Percentiles rank a stretch among this genome's conserved stretches.
These are phyloP conservation scores for Aspergillus proliferans DNA, from an alignment of 2,329 filamentous ascomycete species.

Conservation along the genomic window DNA sequence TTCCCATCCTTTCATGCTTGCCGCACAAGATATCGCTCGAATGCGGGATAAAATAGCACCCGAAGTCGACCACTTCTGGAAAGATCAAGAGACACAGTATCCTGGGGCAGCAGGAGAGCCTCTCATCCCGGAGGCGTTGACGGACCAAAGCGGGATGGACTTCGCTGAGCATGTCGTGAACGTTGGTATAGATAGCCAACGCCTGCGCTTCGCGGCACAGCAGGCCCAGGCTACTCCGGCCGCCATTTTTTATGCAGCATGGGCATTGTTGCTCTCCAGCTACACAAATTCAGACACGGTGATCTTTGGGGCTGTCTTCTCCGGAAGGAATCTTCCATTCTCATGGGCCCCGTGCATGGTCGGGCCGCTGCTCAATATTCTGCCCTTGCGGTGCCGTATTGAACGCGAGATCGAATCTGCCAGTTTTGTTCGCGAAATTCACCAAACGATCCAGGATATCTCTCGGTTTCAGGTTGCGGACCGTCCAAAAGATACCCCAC, in stretches of 20 bases:
- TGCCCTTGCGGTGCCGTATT: slow-evolving; percentile 18
- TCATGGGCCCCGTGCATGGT: slow-evolving; percentile 20
- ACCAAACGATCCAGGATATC: neutral
- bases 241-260: slow-evolving; percentile 27
- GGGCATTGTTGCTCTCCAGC: slow-evolving; percentile 27
- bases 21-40: neutral
- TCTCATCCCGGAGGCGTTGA: neutral
- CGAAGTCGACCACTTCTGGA: neutral
- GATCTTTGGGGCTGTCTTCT: slow-evolving; percentile 30
- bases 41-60: neutral
- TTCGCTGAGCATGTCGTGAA: neutral
- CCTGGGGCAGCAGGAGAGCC: neutral
- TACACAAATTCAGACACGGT: slow-evolving; percentile 28
- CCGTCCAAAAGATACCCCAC: neutral
- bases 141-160: slow-evolving; percentile 2
- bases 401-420: neutral
- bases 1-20: slow-evolving; percentile 1
- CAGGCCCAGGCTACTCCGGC: slow-evolving; percentile 2
- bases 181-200: neutral
- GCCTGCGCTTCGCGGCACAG: neutral
- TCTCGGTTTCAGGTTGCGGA: neutral
- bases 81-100: slow-evolving; percentile 2
- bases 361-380: slow-evolving; percentile 31
- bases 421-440: neutral
- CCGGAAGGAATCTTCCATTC: slow-evolving; percentile 30